Evolutionary conservation across 2,329 filamentous ascomycete species (phyloP).

Genomic region (Beauveria brongniartii): DNA sequence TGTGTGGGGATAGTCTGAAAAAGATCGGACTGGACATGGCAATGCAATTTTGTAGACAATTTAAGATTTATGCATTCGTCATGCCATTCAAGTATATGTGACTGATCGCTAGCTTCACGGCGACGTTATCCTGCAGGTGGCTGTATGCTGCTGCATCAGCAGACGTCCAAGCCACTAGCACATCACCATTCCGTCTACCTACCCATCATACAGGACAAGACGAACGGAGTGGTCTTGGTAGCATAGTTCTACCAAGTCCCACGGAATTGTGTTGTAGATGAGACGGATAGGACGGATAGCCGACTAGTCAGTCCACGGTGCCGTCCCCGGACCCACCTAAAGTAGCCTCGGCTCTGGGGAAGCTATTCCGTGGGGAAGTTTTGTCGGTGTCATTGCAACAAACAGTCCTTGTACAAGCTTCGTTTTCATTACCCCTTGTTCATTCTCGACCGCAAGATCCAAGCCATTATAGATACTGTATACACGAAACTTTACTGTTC

Average conservation of each 20-base stretch:
- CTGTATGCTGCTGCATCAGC: neutral
- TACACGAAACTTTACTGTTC: neutral
- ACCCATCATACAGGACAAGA: too few relatives aligned
- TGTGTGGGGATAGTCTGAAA: neutral
- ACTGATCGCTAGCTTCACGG: neutral
- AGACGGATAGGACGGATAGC: neutral
- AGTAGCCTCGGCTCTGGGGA: slow-evolving; percentile 8
- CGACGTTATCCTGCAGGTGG: neutral
- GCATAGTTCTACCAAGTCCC: neutral
- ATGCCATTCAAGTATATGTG: neutral
- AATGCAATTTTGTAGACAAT: neutral
- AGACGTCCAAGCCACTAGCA: neutral
- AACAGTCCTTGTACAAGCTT: neutral
- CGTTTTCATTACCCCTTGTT: neutral
- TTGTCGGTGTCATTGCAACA: neutral
- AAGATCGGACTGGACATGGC: neutral
- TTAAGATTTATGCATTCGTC: neutral
- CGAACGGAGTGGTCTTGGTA: too few relatives aligned
- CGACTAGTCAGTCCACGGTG: neutral
- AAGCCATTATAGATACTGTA: neutral
- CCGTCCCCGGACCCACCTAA: neutral
- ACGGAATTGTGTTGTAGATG: neutral
- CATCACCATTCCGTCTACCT: too few relatives aligned
- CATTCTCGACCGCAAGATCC: neutral
- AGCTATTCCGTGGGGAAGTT: neutral